Evolutionary conservation across 2,329 filamentous ascomycete genomes (phyloP).

Genomic region (Metarhizium rileyi): DNA sequence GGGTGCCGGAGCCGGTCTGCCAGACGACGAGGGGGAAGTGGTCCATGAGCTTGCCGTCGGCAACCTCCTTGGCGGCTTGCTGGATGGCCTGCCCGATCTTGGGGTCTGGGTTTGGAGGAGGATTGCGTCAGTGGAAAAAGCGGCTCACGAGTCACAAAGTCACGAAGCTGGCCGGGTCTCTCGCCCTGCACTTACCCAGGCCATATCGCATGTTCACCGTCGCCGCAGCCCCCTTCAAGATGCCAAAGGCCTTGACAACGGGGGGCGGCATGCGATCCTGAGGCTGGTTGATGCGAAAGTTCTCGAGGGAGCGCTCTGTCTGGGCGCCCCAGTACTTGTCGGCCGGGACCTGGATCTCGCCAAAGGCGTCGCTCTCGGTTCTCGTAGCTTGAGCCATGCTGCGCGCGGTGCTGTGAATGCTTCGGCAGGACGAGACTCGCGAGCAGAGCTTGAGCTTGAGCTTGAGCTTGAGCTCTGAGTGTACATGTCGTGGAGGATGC

Average conservation of each 20-base stretch:
- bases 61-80: constrained; percentile 88
- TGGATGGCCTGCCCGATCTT: constrained; percentile 89
- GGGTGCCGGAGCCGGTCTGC: constrained; percentile 97
- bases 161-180: too few relatives aligned
- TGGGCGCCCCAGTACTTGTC: constrained; percentile 99
- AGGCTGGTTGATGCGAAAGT: constrained; percentile 99
- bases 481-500: constrained; percentile 1
- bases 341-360: constrained; percentile 81
- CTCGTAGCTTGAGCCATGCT: constrained; percentile 41
- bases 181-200: constrained; percentile 48
- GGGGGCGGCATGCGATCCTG: constrained; percentile 96
- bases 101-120: constrained; percentile 29
- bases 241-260: constrained; percentile 87
- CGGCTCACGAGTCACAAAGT: too few relatives aligned
- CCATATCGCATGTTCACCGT: constrained; percentile 93
- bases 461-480: too few relatives aligned
- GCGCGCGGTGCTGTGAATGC: constrained; percentile 2
- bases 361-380: constrained; percentile 95
- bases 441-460: too few relatives aligned
- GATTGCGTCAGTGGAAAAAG: not conserved
- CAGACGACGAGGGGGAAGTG: constrained; percentile 98
- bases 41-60: constrained; percentile 84
- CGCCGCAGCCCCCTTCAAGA: constrained; percentile 92
- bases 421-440: not conserved
- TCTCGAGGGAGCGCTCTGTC: constrained; percentile 89